Evolutionary conservation across 352 stramenopile genomes (phyloP).

Genomic region (Pythium aquatile): DNA sequence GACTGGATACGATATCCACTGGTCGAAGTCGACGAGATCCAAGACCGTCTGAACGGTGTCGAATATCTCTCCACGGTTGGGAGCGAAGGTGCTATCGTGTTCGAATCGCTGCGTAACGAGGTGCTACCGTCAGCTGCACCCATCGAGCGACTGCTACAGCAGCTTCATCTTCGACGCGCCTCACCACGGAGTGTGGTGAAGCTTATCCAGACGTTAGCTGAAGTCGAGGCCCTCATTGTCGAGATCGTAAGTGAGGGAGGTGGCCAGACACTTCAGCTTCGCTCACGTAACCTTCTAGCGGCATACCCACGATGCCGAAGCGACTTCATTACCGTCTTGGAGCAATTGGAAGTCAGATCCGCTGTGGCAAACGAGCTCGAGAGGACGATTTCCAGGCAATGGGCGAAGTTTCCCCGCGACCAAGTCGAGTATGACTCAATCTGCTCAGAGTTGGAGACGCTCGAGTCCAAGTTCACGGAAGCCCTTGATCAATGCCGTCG

Average conservation of each 20-base stretch:
- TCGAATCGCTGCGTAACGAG: slow-evolving; percentile 7
- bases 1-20: slow-evolving; percentile 19
- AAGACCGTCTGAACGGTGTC: slow-evolving; percentile 16
- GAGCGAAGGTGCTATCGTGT: not conserved
- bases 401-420: not conserved
- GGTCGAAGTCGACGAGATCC: slow-evolving; percentile 6
- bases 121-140: slow-evolving; percentile 4
- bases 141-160: slow-evolving; percentile 4
- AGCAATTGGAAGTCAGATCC: not conserved
- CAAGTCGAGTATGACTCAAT: slow-evolving; percentile 3
- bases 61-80: slow-evolving; percentile 1
- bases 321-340: not conserved
- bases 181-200: slow-evolving; percentile 4
- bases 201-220: not conserved
- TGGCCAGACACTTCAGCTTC: not conserved
- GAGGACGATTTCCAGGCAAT: not conserved
- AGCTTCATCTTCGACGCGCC: slow-evolving; percentile 15
- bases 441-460: not conserved
- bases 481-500: slow-evolving; percentile 1
- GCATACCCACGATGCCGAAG: not conserved
- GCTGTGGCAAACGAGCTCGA: slow-evolving; percentile 3
- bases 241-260: not conserved
- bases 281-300: not conserved
- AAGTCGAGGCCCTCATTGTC: not conserved
- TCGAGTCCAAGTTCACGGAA: slow-evolving; percentile 6